Base-by-base conservation (phyloP, 2,329 filamentous ascomycete species). In the Epichloe brachyelytri region DNA sequence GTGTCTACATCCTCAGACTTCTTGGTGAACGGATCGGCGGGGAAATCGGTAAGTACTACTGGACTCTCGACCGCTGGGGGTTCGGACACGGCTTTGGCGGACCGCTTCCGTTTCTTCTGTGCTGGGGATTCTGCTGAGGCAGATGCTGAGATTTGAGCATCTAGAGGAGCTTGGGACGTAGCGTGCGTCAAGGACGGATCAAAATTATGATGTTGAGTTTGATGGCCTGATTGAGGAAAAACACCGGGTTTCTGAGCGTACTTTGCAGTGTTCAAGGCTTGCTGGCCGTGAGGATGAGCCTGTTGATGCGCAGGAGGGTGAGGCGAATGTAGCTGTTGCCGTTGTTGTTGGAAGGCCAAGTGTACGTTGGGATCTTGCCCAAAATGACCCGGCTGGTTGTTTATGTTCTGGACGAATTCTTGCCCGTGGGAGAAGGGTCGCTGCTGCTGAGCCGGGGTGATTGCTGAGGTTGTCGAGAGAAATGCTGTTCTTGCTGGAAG, bases 21-120 rank as follows among this genome's bases (percentile, higher is more conserved):
- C 48, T 62, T 68, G 1, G 49, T 51, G 8, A 56, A 52, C 30
- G 58, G 48, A 5, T 67, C 66, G 19, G 56, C 54, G 1, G 64
- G 56, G 0, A 63, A 60, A 37, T 71, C 67, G 5, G 58, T 49
- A 12, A 56, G 47, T 10, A 17, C 38, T 3, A 58, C 51, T 5
- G 55, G 57, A 38, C 50, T 59, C 39, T 49, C 48, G 34, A 10
- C 48, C 11, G 33, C 19, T 12, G 48, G 5, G n/a, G 34, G 5
- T 19, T 49, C 48, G 40, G 20, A 30, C 33, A 26, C 40, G 26
- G 20, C 19, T 56, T 64, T 71, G 2, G 55, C 43, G 4, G 51
- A 53, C 3, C 67, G 63, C 54, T 71, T 72, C 39, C 68, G 65
- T 59, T 68, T 71, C 58, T 69, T 71, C 3, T 45, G 43, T 14